Percentiles rank a stretch among this genome's conserved stretches.
phyloP scores from a whole-genome alignment of 495 filamentous ascomycete genomes.

The Penicillium angulare region DNA sequence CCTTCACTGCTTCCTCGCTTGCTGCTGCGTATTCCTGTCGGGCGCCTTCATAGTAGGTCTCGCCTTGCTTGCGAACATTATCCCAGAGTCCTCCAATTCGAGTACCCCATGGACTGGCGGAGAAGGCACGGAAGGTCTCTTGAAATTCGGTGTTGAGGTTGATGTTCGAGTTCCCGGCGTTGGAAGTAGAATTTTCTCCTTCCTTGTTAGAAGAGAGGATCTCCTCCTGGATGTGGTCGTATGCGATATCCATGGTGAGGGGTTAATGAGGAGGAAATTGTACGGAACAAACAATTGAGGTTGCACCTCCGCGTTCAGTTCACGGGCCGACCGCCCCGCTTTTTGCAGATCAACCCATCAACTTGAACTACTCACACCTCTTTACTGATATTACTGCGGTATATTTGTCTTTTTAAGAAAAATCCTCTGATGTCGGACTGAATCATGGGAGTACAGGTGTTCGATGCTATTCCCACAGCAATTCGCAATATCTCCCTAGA shows the following conservation, averaged over 20 bases:
- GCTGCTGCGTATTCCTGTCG: constrained; percentile 76
- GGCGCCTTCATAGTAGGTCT: constrained; percentile 81
- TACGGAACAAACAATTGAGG: constrained; percentile 15
- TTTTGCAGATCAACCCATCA: constrained; percentile 1
- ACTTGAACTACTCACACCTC: too few species aligned
- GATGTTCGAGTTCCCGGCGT: constrained; percentile 42
- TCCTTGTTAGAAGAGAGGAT: constrained; percentile 62
- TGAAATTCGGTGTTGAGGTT: constrained; percentile 86
- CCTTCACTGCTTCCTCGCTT: constrained; percentile 77
- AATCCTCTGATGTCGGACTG: too few species aligned
- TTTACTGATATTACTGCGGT: too few species aligned
- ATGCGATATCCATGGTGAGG: constrained; percentile 82
- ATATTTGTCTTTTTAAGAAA: too few species aligned
- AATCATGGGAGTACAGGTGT: too few species aligned
- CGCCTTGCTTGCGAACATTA: constrained; percentile 87
- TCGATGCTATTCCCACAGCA: too few species aligned
- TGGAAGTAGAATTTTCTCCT: constrained; percentile 16
- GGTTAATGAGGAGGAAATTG: constrained; percentile 7
- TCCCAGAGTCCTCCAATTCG: constrained; percentile 85
- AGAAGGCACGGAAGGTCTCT: constrained; percentile 93
- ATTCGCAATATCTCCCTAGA: too few species aligned
- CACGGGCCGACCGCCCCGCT: constrained; percentile 31
- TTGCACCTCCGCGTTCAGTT: constrained; percentile 29
- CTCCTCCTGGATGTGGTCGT: constrained; percentile 95
- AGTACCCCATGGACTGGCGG: constrained; percentile 80